Conservation (phyloP, 2,329 filamentous ascomycete genomes). For the Aspergillus udagawae region DNA sequence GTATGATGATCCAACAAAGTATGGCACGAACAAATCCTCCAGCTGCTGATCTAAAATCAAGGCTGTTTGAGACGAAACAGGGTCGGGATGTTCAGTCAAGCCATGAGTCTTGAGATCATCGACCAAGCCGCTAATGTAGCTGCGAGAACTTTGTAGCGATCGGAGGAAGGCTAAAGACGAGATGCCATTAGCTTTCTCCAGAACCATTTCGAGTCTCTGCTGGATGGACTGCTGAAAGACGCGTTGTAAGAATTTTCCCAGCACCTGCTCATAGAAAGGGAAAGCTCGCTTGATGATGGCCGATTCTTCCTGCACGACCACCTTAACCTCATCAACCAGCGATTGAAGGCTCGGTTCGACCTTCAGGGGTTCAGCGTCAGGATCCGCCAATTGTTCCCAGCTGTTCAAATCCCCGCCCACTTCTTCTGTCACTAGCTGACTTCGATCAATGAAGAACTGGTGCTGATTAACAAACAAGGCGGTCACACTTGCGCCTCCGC, state of each 20-base stretch:
- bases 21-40: conserved; percentile 63
- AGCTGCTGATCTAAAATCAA: conserved; percentile 64
- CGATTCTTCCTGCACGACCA: conserved; percentile 95
- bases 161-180: conserved; percentile 89
- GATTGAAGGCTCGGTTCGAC: conserved; percentile 91
- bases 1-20: conserved; percentile 62
- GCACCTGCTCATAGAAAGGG: conserved; percentile 90
- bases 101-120: conserved; percentile 94
- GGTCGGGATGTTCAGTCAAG: conserved; percentile 89
- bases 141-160: conserved; percentile 83
- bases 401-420: conserved; percentile 58
- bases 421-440: conserved; percentile 85
- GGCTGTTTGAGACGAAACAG: conserved; percentile 79
- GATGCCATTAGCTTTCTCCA: conserved; percentile 88
- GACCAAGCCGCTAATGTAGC: conserved; percentile 80
- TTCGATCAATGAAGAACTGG: conserved; percentile 97
- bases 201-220: conserved; percentile 88
- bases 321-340: conserved; percentile 86
- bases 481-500: conserved; percentile 90
- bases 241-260: conserved; percentile 88
- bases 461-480: conserved; percentile 97
- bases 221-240: conserved; percentile 98
- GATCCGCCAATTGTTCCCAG: conserved; percentile 91
- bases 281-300: conserved; percentile 96
- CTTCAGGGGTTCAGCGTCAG: conserved; percentile 84